These are phyloP conservation scores for Penicillium freii DNA, from an alignment of 2,329 filamentous ascomycete genomes.

Conservation along the genomic window DNA sequence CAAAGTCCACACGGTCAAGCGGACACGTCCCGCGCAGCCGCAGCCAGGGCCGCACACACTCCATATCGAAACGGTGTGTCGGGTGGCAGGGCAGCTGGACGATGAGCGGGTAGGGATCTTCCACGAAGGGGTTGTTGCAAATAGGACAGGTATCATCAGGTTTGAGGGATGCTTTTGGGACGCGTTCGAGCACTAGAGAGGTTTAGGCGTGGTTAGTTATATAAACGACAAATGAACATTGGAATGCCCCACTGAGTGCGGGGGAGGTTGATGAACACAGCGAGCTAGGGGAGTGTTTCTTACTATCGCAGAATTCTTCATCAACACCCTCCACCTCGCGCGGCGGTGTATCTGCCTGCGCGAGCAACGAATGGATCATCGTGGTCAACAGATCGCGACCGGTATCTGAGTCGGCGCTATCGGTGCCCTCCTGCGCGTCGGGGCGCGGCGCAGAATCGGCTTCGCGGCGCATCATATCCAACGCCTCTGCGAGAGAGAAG, in stretches of 20 bases:
- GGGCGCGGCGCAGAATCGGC: slow-evolving; percentile 45
- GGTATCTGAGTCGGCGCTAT: slow-evolving; percentile 26
- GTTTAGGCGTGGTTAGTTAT: neutral
- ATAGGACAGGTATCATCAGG: slow-evolving; percentile 57
- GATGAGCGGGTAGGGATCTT: slow-evolving; percentile 64
- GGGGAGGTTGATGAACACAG: neutral
- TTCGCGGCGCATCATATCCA: slow-evolving; percentile 55
- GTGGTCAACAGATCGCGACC: slow-evolving; percentile 49
- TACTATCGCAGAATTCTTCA: slow-evolving; percentile 59
- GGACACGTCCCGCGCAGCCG: slow-evolving; percentile 64
- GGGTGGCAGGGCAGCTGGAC: slow-evolving; percentile 62
- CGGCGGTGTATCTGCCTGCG: slow-evolving; percentile 58
- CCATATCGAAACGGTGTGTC: slow-evolving; percentile 62
- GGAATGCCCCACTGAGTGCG: neutral
- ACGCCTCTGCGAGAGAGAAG: slow-evolving; percentile 60
- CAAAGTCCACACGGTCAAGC: slow-evolving; percentile 58
- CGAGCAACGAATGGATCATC: slow-evolving; percentile 57
- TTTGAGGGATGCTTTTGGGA: slow-evolving; percentile 57
- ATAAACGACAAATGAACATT: neutral
- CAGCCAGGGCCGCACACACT: slow-evolving; percentile 65
- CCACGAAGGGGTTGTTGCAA: slow-evolving; percentile 59
- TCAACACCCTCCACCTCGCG: slow-evolving; percentile 60
- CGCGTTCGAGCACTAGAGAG: slow-evolving; percentile 53
- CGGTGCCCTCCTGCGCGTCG: slow-evolving; percentile 27
- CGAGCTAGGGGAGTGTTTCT: slow-evolving; percentile 7